phyloP scores from a whole-genome alignment of 257 asterid species.

The Solanum bukasovii region DNA sequence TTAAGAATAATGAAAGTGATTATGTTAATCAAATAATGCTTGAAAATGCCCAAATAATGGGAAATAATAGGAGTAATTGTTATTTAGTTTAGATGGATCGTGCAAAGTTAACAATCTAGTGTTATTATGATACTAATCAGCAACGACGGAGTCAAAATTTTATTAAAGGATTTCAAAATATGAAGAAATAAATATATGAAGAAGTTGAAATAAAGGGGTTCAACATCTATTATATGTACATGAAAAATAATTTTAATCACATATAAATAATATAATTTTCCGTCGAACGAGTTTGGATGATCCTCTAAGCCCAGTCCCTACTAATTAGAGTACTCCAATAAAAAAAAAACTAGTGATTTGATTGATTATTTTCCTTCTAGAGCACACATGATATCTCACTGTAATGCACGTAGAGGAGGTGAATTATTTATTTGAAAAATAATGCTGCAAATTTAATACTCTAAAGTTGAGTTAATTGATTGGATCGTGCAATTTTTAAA shows the following conservation, averaged over 20 bases:
- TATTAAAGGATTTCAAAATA: too few species aligned
- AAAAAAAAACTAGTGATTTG: too few species aligned
- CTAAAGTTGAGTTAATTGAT: not conserved
- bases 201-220: rapidly evolving
- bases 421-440: not conserved
- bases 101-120: not conserved
- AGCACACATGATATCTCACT: not conserved
- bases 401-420: not conserved
- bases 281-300: too few species aligned
- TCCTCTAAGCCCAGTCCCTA: not conserved
- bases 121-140: not conserved
- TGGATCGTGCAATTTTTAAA: not conserved
- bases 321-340: not conserved
- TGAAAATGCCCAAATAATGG: not conserved
- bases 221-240: too few species aligned
- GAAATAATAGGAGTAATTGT: not conserved
- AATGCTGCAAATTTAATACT: not conserved
- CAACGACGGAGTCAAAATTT: rapidly evolving
- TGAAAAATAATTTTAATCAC: too few species aligned
- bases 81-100: not conserved
- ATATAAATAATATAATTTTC: too few species aligned
- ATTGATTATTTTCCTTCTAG: not conserved
- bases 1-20: not conserved
- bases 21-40: not conserved
- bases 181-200: too few species aligned